Percentiles rank a stretch among this genome's conserved stretches.
Evolutionary conservation across 805 yeast genomes (phyloP).

Genomic region (Candida ipomoeae): DNA sequence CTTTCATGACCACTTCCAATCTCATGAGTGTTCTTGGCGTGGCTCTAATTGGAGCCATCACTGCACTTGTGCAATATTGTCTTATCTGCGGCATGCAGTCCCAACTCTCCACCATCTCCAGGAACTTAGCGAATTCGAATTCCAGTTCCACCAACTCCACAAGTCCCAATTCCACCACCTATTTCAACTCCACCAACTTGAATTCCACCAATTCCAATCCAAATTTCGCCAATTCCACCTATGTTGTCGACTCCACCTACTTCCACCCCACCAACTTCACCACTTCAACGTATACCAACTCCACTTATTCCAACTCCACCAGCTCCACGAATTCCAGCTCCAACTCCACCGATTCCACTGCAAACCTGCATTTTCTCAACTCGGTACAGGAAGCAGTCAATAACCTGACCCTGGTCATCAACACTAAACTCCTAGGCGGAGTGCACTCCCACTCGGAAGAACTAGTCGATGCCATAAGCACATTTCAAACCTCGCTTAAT

Average conservation of each 20-base stretch:
- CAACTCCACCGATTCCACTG: background rate
- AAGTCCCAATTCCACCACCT: background rate
- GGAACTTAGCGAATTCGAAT: background rate
- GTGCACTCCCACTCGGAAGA: slow-evolving; percentile 38
- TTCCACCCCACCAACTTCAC: background rate
- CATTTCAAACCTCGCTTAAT: slow-evolving; percentile 45
- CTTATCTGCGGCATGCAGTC: background rate
- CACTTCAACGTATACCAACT: background rate
- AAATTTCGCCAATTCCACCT: background rate
- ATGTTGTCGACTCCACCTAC: too few relatives aligned
- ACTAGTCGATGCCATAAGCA: slow-evolving; percentile 4
- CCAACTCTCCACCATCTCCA: background rate
- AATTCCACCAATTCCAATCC: background rate
- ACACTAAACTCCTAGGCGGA: slow-evolving; percentile 65
- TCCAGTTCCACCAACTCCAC: background rate
- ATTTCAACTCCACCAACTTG: background rate
- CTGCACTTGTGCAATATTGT: background rate
- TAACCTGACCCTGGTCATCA: slow-evolving; percentile 48
- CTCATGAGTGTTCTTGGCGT: background rate
- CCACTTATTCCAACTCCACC: background rate
- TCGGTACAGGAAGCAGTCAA: slow-evolving; percentile 24
- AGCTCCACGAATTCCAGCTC: background rate
- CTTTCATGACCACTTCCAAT: slow-evolving; percentile 6
- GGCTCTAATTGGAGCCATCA: background rate
- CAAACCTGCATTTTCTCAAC: background rate